Evolutionary conservation across 345 rosid genomes (phyloP).

Genomic region (Hirschfeldia incana): DNA sequence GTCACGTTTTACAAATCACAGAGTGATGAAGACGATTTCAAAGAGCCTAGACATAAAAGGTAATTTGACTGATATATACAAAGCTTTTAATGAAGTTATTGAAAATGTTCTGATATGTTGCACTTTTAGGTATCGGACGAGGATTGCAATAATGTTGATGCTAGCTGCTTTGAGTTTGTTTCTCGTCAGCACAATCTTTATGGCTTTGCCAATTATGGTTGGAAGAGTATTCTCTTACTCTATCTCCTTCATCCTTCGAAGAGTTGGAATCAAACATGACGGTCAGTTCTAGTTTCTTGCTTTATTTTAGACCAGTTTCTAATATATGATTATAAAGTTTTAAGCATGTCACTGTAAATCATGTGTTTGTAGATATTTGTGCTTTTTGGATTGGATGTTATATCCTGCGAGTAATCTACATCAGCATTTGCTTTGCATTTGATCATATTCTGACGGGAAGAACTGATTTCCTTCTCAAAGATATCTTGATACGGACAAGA

Average conservation of each 20-base stretch:
- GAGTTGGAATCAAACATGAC: background rate
- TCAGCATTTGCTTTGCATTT: background rate
- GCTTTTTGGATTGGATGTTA: slow-evolving; percentile 20
- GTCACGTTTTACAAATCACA: background rate
- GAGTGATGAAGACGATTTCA: slow-evolving; percentile 6
- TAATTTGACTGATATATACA: background rate
- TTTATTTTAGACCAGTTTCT: too few species aligned
- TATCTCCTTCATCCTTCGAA: background rate
- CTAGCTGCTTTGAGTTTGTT: slow-evolving; percentile 28
- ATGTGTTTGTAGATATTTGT: slow-evolving; percentile 8
- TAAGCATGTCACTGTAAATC: too few species aligned
- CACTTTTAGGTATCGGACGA: slow-evolving; percentile 6
- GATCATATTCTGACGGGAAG: slow-evolving; percentile 27
- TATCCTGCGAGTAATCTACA: background rate
- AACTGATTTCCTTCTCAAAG: slow-evolving; percentile 1
- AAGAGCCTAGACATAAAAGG: slow-evolving; percentile 7
- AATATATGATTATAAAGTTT: background rate
- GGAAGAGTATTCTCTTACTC: slow-evolving; percentile 14
- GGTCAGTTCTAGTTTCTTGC: slow-evolving; percentile 15
- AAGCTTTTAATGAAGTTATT: background rate
- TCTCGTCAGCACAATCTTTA: background rate
- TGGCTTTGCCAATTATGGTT: slow-evolving; percentile 24
- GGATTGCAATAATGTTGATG: slow-evolving; percentile 22
- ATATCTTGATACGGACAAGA: background rate
- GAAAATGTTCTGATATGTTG: slow-evolving; percentile 2